Evolutionary conservation across 2,329 filamentous ascomycete species (phyloP).

Genomic region (Ustilaginoidea virens): DNA sequence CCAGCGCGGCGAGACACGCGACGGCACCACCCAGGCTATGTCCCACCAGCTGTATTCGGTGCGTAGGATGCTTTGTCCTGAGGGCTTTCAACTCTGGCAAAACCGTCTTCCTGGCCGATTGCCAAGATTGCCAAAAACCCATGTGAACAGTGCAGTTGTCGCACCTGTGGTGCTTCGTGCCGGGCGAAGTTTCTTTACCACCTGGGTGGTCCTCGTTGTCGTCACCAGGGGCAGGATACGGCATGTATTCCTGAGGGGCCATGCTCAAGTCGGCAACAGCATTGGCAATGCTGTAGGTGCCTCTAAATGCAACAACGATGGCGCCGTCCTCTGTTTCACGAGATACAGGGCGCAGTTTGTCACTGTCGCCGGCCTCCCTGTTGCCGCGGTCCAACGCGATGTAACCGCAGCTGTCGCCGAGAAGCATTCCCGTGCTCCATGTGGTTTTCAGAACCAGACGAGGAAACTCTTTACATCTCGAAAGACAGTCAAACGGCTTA

Average conservation of each 20-base stretch:
- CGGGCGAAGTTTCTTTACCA: background rate
- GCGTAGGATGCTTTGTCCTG: conserved; percentile 46
- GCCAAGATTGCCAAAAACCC: conserved; percentile 80
- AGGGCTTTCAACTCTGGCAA: conserved; percentile 49
- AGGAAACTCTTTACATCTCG: conserved; percentile 73
- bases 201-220: conserved; percentile 8
- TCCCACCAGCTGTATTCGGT: conserved; percentile 65
- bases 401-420: conserved; percentile 88
- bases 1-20: conserved; percentile 71
- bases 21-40: conserved; percentile 90
- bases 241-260: conserved; percentile 76
- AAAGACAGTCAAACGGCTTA: conserved; percentile 72
- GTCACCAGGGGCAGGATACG: conserved; percentile 51
- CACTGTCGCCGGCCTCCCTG: conserved; percentile 1
- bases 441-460: conserved; percentile 64
- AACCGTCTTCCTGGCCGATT: conserved; percentile 53
- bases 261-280: conserved; percentile 83
- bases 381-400: conserved; percentile 63
- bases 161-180: conserved; percentile 40
- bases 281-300: conserved; percentile 87
- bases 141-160: conserved; percentile 82
- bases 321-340: conserved; percentile 12
- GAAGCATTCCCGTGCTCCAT: conserved; percentile 78
- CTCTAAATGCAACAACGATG: conserved; percentile 80
- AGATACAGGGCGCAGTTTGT: conserved; percentile 7